Evolutionary conservation across 768 basidiomycete species (phyloP).

Genomic region (Lactarius psammicola): DNA sequence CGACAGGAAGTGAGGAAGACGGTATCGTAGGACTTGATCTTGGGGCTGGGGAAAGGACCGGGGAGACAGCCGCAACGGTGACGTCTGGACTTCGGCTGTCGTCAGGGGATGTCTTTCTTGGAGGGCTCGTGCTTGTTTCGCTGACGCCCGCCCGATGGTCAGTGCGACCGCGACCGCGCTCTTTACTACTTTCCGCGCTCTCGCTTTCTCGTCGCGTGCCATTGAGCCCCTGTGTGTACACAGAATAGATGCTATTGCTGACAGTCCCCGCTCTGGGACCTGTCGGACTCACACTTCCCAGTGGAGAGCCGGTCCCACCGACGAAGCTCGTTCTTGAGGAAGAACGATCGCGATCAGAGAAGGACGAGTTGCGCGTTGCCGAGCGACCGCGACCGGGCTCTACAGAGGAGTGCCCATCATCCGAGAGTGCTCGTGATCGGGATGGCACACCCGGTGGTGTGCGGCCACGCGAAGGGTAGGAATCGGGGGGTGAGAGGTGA

Average conservation of each 20-base stretch:
- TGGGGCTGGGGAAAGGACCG: neutral
- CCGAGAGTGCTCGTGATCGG: conserved; percentile 33
- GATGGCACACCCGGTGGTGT: conserved; percentile 18
- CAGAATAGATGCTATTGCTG: conserved; percentile 22
- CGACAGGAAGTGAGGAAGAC: neutral
- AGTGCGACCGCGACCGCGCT: conserved; percentile 25
- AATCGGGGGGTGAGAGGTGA: conserved; percentile 28
- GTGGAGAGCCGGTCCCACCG: conserved; percentile 38
- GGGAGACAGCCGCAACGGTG: neutral
- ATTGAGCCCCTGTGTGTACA: conserved; percentile 24
- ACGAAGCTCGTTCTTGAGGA: conserved; percentile 33
- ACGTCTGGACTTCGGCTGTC: conserved; percentile 11
- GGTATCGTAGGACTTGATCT: neutral
- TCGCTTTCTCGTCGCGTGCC: conserved; percentile 17
- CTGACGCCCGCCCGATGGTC: conserved; percentile 23
- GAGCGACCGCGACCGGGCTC: conserved; percentile 50
- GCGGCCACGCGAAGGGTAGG: conserved; percentile 31
- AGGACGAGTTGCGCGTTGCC: conserved; percentile 52
- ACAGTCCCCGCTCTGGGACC: conserved; percentile 33
- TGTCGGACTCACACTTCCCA: conserved; percentile 39
- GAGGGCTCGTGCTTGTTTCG: conserved; percentile 25
- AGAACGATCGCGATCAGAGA: conserved; percentile 50
- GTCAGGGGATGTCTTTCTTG: neutral
- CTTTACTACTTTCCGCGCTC: conserved; percentile 19
- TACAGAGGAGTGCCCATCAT: conserved; percentile 29